A percentile compares a stretch with the other conserved stretches of the same genome.
phyloP scores from a whole-genome alignment of 768 basidiomycete genomes.

The Lactarius trivialis region DNA sequence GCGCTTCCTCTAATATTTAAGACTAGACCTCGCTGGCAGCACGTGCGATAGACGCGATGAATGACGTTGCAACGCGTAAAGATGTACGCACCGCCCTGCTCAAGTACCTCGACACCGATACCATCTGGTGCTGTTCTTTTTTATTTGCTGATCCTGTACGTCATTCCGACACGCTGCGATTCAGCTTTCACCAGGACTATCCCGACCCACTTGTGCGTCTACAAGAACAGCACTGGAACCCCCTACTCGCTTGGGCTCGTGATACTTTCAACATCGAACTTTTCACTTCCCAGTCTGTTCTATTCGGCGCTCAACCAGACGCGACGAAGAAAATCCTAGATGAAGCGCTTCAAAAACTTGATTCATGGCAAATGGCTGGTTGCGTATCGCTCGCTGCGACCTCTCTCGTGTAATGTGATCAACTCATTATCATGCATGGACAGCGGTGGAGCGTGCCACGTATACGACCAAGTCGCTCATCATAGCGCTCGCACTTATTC shows the following conservation, averaged over 20 bases:
- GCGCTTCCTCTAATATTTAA: conserved; percentile 1
- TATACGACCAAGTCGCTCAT: conserved; percentile 88
- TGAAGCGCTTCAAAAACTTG: conserved; percentile 51
- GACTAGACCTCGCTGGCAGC: conserved; percentile 81
- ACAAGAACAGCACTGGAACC: conserved; percentile 83
- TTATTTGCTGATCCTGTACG: neutral
- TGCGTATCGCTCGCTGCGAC: neutral
- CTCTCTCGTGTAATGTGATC: neutral
- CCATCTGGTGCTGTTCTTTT: conserved; percentile 59
- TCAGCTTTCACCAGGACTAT: conserved; percentile 76
- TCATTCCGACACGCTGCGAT: conserved; percentile 6
- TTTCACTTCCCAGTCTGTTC: conserved; percentile 60
- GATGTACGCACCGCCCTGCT: conserved; percentile 66
- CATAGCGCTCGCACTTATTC: conserved; percentile 78
- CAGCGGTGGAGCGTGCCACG: conserved; percentile 88
- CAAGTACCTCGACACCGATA: conserved; percentile 90
- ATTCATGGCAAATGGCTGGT: conserved; percentile 90
- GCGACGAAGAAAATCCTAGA: conserved; percentile 59
- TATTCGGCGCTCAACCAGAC: conserved; percentile 61
- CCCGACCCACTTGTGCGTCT: conserved; percentile 70
- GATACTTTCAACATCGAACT: conserved; percentile 63
- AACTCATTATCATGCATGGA: neutral
- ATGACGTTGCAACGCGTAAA: conserved; percentile 45
- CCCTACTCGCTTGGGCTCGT: conserved; percentile 74
- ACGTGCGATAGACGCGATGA: conserved; percentile 80